Evolutionary conservation across 1,139 yeast genomes (phyloP).

Genomic region (Lodderomyces elongisporus): DNA sequence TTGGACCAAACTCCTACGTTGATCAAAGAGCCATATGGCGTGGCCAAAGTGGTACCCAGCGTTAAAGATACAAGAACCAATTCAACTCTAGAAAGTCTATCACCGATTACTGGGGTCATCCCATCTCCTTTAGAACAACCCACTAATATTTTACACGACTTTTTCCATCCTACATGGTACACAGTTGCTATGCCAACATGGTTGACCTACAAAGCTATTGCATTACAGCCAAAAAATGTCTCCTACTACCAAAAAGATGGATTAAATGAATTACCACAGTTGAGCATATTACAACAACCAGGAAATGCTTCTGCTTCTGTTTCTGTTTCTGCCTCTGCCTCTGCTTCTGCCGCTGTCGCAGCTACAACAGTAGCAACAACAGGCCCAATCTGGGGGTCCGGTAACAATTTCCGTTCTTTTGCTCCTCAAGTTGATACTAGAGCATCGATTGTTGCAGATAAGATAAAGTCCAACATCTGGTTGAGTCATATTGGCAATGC

Average conservation of each 20-base stretch:
- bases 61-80: slow-evolving; percentile 22
- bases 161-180: slow-evolving; percentile 85
- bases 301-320: slow-evolving; percentile 6
- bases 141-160: slow-evolving; percentile 62
- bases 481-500: slow-evolving; percentile 64
- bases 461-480: slow-evolving; percentile 71
- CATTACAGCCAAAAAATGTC: slow-evolving; percentile 18
- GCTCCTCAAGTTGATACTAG: slow-evolving; percentile 77
- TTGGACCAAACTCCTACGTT: slow-evolving; percentile 62
- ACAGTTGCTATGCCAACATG: slow-evolving; percentile 78
- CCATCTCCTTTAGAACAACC: slow-evolving; percentile 63
- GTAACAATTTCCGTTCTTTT: slow-evolving; percentile 60
- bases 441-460: slow-evolving; percentile 59
- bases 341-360: no score
- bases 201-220: slow-evolving; percentile 51
- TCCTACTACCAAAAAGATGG: slow-evolving; percentile 13
- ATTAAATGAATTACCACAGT: slow-evolving; percentile 4
- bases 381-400: slow-evolving; percentile 17
- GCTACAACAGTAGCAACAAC: slow-evolving; percentile 4
- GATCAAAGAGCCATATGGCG: slow-evolving; percentile 54
- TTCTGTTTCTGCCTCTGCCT: no score
- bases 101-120: slow-evolving; percentile 43
- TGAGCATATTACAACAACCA: slow-evolving; percentile 5
- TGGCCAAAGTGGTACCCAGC: slow-evolving; percentile 57
- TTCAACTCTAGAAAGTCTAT: slow-evolving; percentile 48